phyloP scores from a whole-genome alignment of 75 land plant species.

The Picea sitchensis region DNA sequence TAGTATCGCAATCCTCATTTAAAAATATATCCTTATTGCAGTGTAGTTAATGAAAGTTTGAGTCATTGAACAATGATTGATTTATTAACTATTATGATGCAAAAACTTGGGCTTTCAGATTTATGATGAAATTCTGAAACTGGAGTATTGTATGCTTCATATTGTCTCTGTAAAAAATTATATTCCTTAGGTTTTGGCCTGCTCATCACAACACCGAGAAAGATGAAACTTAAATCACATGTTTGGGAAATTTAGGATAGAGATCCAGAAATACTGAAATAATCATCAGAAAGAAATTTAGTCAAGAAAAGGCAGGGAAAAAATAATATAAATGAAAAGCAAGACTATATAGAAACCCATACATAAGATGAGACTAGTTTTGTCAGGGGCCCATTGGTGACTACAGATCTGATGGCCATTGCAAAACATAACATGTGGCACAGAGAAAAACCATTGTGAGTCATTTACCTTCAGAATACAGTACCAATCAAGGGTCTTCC shows the following conservation, averaged over 20 bases:
- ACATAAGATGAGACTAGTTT: neutral
- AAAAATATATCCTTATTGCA: too few relatives aligned
- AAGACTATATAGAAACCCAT: neutral
- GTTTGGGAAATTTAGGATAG: slow-evolving; percentile 1
- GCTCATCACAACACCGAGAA: neutral
- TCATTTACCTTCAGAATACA: slow-evolving; percentile 24
- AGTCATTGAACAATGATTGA: too few relatives aligned
- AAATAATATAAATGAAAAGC: neutral
- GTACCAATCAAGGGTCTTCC: slow-evolving; percentile 22
- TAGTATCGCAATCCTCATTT: too few relatives aligned
- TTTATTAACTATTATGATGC: too few relatives aligned
- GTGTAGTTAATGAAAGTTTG: too few relatives aligned
- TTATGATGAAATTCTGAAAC: too few relatives aligned
- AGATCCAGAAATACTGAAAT: neutral
- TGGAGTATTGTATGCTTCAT: too few relatives aligned
- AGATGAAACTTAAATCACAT: neutral
- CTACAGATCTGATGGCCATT: neutral
- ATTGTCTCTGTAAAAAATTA: too few relatives aligned
- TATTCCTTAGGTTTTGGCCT: too few relatives aligned
- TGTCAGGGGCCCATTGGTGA: neutral
- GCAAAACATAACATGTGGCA: neutral
- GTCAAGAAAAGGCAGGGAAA: neutral
- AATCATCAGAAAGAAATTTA: neutral
- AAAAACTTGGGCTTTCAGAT: too few relatives aligned
- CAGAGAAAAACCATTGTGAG: neutral